Evolutionary conservation across 352 stramenopile species (phyloP).

Genomic region (Phytopythium oedochilum): DNA sequence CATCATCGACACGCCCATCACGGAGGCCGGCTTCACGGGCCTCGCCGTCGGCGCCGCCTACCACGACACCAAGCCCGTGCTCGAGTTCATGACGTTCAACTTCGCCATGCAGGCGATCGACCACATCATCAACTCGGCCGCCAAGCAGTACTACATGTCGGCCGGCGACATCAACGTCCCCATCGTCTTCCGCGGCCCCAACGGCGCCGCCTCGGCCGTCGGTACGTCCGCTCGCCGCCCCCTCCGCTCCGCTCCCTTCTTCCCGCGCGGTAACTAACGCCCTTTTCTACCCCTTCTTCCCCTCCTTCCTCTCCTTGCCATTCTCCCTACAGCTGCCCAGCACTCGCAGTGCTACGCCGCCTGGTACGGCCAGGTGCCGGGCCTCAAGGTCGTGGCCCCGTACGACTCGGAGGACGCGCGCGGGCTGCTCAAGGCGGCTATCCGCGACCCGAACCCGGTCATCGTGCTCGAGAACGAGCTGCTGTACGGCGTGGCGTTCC

Average conservation of each 20-base stretch:
- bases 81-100: constrained; percentile 99
- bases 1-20: constrained; percentile 99
- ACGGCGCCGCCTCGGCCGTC: constrained; percentile 96
- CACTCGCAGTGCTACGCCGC: constrained; percentile 99
- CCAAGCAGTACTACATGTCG: constrained; percentile 99
- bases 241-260: no score
- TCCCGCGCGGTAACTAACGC: no score
- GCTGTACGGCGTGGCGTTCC: constrained; percentile 97
- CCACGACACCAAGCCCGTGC: constrained; percentile 96
- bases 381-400: constrained; percentile 97
- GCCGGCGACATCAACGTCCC: constrained; percentile 97
- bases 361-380: constrained; percentile 97
- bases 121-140: constrained; percentile 99
- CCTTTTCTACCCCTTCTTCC: no score
- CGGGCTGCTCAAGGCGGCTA: constrained; percentile 98
- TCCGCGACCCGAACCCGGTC: constrained; percentile 99
- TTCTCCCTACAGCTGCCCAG: constrained; percentile 80
- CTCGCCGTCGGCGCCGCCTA: constrained; percentile 94
- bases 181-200: constrained; percentile 99
- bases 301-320: constrained; percentile 1
- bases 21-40: constrained; percentile 94
- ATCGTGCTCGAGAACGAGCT: constrained; percentile 99
- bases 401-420: constrained; percentile 98
- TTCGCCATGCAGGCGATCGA: constrained; percentile 99
- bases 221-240: constrained; percentile 43